phyloP scores from a whole-genome alignment of 192 early-diverging fungal genomes.

The Rhizophlyctis rosea region DNA sequence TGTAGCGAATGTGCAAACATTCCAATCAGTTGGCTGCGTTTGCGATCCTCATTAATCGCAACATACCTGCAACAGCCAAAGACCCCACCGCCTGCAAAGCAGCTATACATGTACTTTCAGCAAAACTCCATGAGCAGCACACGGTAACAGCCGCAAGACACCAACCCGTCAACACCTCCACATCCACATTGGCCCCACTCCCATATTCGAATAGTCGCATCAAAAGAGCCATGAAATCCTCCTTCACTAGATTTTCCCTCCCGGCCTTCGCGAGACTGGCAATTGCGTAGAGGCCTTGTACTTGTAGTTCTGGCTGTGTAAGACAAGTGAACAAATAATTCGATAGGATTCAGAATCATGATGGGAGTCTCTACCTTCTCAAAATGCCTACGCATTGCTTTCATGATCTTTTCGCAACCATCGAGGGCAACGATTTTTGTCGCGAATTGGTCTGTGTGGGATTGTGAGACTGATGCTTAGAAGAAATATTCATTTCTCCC shows the following conservation, averaged over 20 bases:
- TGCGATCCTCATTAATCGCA: too few species aligned
- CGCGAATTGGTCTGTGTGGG: too few species aligned
- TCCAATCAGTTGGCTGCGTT: too few species aligned
- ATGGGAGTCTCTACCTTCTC: too few species aligned
- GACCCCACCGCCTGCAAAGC: constrained; percentile 15
- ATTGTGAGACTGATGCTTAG: too few species aligned
- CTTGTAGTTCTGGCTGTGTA: constrained; percentile 17
- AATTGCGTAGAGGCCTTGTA: constrained; percentile 37
- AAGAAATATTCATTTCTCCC: too few species aligned
- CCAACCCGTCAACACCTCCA: too few species aligned
- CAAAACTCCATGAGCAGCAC: neutral
- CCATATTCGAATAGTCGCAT: too few species aligned
- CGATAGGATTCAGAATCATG: too few species aligned
- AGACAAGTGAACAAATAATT: neutral
- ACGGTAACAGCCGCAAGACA: too few species aligned
- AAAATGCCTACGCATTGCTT: constrained; percentile 30
- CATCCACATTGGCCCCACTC: too few species aligned
- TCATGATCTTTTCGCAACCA: constrained; percentile 23
- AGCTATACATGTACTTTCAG: neutral
- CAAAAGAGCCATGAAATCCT: constrained; percentile 10
- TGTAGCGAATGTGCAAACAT: too few species aligned
- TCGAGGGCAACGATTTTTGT: constrained; percentile 18
- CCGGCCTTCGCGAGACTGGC: constrained; percentile 15
- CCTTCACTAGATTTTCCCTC: constrained; percentile 15
- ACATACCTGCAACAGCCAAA: constrained; percentile 9